Base-by-base conservation (phyloP, 768 basidiomycete species). In the Basidioascus undulatus region DNA sequence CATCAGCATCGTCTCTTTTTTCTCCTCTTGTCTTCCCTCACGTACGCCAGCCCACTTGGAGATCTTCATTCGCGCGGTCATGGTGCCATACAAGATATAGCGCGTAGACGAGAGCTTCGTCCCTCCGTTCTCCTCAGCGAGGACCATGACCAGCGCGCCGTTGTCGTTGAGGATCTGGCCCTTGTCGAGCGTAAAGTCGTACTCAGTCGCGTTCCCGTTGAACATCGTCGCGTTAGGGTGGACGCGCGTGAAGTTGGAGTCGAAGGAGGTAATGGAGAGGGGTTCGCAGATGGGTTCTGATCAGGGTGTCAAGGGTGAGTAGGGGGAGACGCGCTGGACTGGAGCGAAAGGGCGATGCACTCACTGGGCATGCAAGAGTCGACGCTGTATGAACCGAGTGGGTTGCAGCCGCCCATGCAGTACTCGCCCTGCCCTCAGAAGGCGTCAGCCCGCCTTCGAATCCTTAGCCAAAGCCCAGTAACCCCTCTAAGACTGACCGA, bases 391-490 rank as follows among this genome's bases (percentile, higher is more conserved):
- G 21, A 23, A 44, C 52, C 43, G 9, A 52, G 43, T 2, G 55
- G 55, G 44, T 55, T 52, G 46, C 57, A 59, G 2, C 57, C 57
- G 7, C 48, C 50, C 0, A 56, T 40, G 37, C 56, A 57, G 21
- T 48, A 50, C 7, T 37, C n/a, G 19, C 5, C 43, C 43, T 18
- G 42, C n/a, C 3, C 16, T 19, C 16, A 19, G 32, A 10, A 5
- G 15, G 28, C 18, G 18, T 5, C n/a, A 31, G n/a, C 32, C 30
- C 1, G 19, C 19, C n/a, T n/a, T n/a, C n/a, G n/a, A n/a, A n/a
- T n/a, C n/a, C n/a, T n/a, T n/a, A n/a, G n/a, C n/a, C n/a, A n/a
- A n/a, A n/a, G n/a, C n/a, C n/a, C n/a, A n/a, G n/a, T n/a, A n/a
- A n/a, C n/a, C n/a, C n/a, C n/a, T n/a, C n/a, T n/a, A n/a, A n/a